These are phyloP conservation scores for Spathaspora arborariae DNA, from an alignment of 805 yeast genomes.

Conservation along the genomic window DNA sequence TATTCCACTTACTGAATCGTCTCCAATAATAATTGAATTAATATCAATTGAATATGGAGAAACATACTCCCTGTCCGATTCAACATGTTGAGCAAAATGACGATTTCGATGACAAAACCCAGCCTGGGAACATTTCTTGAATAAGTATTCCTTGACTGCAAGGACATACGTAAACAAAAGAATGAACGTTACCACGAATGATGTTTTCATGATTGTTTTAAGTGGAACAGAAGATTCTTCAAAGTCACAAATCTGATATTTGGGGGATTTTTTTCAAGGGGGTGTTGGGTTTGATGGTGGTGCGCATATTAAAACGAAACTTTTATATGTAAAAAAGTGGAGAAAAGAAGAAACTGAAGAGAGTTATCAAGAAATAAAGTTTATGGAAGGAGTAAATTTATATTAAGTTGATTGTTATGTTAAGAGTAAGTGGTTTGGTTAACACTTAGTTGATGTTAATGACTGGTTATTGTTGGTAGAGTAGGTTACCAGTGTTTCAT, in stretches of 20 bases:
- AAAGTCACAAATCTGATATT: not conserved
- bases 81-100: constrained; percentile 47
- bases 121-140: constrained; percentile 73
- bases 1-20: constrained; percentile 2
- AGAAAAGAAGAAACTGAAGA: no score
- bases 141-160: constrained; percentile 59
- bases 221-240: not conserved
- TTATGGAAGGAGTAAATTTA: no score
- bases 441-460: no score
- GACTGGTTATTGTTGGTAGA: no score
- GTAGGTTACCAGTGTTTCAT: no score
- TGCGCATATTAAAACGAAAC: no score
- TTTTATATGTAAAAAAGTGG: no score
- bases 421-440: no score
- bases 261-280: not conserved
- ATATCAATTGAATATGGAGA: constrained; percentile 24
- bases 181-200: not conserved
- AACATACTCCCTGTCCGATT: not conserved
- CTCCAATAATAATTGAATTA: not conserved
- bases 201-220: not conserved
- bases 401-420: no score
- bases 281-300: no score
- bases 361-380: no score
- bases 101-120: constrained; percentile 85
- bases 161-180: constrained; percentile 9